Evolutionary conservation across 805 yeast genomes (phyloP).

Genomic region (Candida arabinofermentans): DNA sequence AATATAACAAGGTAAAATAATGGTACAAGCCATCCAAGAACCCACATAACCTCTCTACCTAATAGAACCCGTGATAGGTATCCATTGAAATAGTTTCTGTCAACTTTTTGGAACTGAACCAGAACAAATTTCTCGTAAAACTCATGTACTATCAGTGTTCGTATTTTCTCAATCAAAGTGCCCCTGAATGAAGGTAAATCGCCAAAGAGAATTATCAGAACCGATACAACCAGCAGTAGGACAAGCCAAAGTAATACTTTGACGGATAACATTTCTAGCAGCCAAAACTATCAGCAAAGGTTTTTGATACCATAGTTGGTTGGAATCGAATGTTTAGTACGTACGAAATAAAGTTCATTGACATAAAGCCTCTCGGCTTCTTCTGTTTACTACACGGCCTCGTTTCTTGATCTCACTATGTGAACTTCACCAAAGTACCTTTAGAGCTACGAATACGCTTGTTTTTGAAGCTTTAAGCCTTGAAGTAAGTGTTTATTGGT

Average conservation of each 20-base stretch:
- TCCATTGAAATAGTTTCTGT: constrained; percentile 24
- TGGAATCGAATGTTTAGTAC: too few relatives aligned
- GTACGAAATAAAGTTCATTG: too few relatives aligned
- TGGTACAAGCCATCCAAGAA: constrained; percentile 44
- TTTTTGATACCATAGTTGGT: not conserved
- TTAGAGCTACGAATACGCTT: too few relatives aligned
- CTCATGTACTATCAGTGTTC: constrained; percentile 10
- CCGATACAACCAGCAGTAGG: constrained; percentile 4
- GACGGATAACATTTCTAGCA: not conserved
- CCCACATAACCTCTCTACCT: constrained; percentile 9
- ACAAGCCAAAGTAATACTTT: not conserved
- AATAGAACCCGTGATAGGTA: constrained; percentile 8
- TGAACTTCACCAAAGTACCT: too few relatives aligned
- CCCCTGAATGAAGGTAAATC: constrained; percentile 40
- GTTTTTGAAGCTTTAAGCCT: too few relatives aligned
- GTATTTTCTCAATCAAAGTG: constrained; percentile 29
- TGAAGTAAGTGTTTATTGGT: too few relatives aligned
- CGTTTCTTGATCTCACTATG: too few relatives aligned
- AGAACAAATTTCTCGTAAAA: constrained; percentile 1
- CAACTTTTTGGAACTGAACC: constrained; percentile 13
- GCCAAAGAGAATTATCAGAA: constrained; percentile 41
- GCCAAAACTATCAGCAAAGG: not conserved
- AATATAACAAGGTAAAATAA: constrained; percentile 36
- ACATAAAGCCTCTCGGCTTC: too few relatives aligned
- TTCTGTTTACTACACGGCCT: too few relatives aligned